Base-by-base conservation (phyloP, 495 filamentous ascomycete genomes). In the Penicillium ucsense region DNA sequence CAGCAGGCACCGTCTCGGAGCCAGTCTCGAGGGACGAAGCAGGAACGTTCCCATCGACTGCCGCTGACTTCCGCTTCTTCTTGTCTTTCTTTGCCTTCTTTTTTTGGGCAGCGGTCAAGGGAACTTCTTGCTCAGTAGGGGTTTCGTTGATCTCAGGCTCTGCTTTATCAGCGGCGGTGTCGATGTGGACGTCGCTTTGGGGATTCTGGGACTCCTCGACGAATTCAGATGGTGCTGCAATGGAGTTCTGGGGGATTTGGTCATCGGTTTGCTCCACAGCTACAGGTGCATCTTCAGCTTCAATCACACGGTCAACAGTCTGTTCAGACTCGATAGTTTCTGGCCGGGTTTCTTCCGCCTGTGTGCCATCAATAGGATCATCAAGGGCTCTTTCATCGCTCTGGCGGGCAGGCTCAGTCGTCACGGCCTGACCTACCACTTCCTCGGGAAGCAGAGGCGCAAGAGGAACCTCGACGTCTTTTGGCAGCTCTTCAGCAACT, bases 31-130 rank as follows among this genome's bases (percentile, higher is more conserved):
- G 20, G 20, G 20, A 20, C 20, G 48, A 41, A 4, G 53, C 28
- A 47, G 42, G 11, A 38, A 56, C 47, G n/a, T 35, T n/a, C 9
- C 60, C 63, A 8, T 62, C 57, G n/a, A 54, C 50, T 7, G 43
- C 31, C 43, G 47, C 36, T 35, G 60, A 67, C 31, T 66, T 60
- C 45, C 58, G 56, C 34, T 66, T 66, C 41, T 66, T 66, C 45
- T 62, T 64, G 36, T 56, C 49, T 35, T 64, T 65, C 46, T 67
- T 64, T 32, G 56, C 50, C 46, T 64, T 67, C 54, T 55, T 60
- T 37, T 56, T 60, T 32, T 54, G 55, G 1, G 50, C 54, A 3
- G 31, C 39, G 7, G 45, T 46, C 29, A 46, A 2, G 10, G 35
- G 6, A n/a, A 56, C 48, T 36, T 61, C 53, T 6, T 51, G 44